Conservation (phyloP, 2,329 filamentous ascomycete species). For the Corynespora cassiicola region DNA sequence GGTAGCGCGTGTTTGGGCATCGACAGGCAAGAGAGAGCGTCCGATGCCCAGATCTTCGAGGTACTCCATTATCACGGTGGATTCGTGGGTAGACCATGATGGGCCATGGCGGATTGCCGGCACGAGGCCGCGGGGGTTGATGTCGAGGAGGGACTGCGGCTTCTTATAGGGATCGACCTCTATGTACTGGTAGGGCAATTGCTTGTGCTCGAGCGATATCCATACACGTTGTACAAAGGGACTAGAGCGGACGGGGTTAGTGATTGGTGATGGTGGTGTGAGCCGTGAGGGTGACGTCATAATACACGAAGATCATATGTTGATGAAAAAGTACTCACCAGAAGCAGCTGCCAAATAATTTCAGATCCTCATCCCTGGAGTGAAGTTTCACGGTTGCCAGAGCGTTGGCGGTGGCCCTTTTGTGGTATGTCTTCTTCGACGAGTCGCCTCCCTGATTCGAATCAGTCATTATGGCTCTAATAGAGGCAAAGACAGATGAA, state of each 20-base stretch:
- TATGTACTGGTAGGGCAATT: conserved; percentile 81
- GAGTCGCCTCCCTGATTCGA: conserved; percentile 56
- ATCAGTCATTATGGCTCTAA: conserved; percentile 52
- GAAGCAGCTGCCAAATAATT: conserved; percentile 83
- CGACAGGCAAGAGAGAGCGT: conserved; percentile 67
- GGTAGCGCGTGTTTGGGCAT: conserved; percentile 73
- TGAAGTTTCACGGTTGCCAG: conserved; percentile 73
- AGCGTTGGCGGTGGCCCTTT: conserved; percentile 75
- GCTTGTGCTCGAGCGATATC: conserved; percentile 85
- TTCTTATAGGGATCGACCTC: conserved; percentile 83
- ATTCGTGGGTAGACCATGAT: conserved; percentile 84
- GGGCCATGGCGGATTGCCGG: conserved; percentile 76
- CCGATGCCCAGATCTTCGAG: conserved; percentile 75
- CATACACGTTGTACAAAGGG: conserved; percentile 88
- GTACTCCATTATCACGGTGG: conserved; percentile 85
- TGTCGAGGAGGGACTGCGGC: conserved; percentile 72
- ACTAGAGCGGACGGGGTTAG: conserved; percentile 49
- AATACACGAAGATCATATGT: not conserved
- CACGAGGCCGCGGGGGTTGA: conserved; percentile 77
- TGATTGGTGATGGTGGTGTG: not conserved
- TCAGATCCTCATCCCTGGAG: conserved; percentile 72
- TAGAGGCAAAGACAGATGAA: conserved; percentile 3
- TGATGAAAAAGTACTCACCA: conserved; percentile 63
- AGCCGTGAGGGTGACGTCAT: conserved; percentile 18
- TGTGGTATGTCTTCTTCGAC: conserved; percentile 70